A percentile compares a stretch with the other conserved stretches of the same genome.
Evolutionary conservation across 345 rosid genomes (phyloP).

Genomic region (Abelmoschus esculentus): DNA sequence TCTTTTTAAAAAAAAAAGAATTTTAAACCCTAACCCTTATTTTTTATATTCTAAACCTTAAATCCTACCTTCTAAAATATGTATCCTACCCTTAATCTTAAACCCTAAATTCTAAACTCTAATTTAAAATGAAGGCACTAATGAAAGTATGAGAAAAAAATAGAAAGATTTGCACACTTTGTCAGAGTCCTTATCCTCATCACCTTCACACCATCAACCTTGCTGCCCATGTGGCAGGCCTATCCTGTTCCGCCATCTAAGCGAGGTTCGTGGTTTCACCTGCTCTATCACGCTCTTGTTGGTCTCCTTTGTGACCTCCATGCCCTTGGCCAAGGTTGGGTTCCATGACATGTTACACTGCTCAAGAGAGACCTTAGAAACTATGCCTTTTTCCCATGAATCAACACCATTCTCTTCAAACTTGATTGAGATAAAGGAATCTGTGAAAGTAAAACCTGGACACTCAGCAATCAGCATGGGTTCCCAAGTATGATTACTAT

Average conservation of each 20-base stretch:
- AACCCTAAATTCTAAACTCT: too few species aligned
- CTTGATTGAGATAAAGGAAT: slow-evolving; percentile 85
- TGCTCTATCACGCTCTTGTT: slow-evolving; percentile 61
- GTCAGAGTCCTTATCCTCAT: too few species aligned
- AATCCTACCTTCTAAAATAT: too few species aligned
- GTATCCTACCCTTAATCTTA: too few species aligned
- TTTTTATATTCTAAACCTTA: too few species aligned
- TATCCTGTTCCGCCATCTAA: slow-evolving; percentile 94
- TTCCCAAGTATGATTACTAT: background rate
- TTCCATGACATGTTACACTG: slow-evolving; percentile 37
- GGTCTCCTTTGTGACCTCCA: slow-evolving; percentile 9
- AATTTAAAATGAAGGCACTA: too few species aligned
- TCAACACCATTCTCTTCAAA: slow-evolving; percentile 79
- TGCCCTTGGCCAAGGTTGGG: slow-evolving; percentile 14
- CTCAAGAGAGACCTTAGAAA: slow-evolving; percentile 49
- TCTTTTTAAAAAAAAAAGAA: too few species aligned
- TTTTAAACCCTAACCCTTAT: too few species aligned
- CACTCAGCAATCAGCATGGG: background rate
- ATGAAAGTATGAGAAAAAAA: too few species aligned
- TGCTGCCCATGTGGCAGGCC: too few species aligned
- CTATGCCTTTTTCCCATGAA: slow-evolving; percentile 73
- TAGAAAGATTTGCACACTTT: too few species aligned
- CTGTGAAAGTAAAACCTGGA: slow-evolving; percentile 31
- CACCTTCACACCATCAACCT: slow-evolving; percentile 66
- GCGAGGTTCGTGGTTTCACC: slow-evolving; percentile 43